phyloP scores from a whole-genome alignment of 2,329 filamentous ascomycete genomes.

The Fulvia fulva region DNA sequence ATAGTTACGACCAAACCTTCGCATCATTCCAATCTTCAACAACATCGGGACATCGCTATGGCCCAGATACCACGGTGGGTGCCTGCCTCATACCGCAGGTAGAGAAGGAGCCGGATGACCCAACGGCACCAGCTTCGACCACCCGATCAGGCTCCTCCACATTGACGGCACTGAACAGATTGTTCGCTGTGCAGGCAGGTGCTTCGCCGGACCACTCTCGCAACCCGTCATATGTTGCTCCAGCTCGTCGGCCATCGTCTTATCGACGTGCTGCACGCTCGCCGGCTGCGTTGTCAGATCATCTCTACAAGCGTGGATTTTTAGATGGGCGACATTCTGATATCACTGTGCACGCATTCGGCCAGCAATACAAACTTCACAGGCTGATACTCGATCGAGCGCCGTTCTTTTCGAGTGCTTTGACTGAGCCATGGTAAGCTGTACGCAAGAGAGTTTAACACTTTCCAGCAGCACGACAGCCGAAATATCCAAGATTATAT shows the following conservation, averaged over 20 bases:
- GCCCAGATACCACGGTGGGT: constrained; percentile 8
- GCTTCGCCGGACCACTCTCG: constrained; percentile 38
- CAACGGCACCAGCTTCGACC: constrained; percentile 37
- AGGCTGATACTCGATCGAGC: constrained; percentile 54
- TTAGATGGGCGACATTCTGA: constrained; percentile 52
- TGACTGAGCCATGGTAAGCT: constrained; percentile 50
- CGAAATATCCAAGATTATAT: too few relatives aligned
- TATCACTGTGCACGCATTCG: constrained; percentile 52
- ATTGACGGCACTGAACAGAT: constrained; percentile 41
- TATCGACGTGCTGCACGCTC: constrained; percentile 22
- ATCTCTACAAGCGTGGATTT: constrained; percentile 51
- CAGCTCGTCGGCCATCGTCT: constrained; percentile 15
- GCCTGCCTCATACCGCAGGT: constrained; percentile 36
- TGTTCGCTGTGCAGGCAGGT: constrained; percentile 41
- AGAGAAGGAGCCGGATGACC: constrained; percentile 49
- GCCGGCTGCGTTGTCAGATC: constrained; percentile 41
- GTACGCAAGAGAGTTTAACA: too few relatives aligned
- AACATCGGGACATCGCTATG: constrained; percentile 17
- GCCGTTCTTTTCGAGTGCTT: constrained; percentile 53
- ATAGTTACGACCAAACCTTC: not conserved
- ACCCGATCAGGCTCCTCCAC: constrained; percentile 39
- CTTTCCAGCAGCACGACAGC: too few relatives aligned
- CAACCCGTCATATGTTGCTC: constrained; percentile 39
- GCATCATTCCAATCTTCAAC: not conserved
- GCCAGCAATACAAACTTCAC: constrained; percentile 50